Conservation (phyloP, 2,329 filamentous ascomycete genomes). For the Aspergillus tamarii region DNA sequence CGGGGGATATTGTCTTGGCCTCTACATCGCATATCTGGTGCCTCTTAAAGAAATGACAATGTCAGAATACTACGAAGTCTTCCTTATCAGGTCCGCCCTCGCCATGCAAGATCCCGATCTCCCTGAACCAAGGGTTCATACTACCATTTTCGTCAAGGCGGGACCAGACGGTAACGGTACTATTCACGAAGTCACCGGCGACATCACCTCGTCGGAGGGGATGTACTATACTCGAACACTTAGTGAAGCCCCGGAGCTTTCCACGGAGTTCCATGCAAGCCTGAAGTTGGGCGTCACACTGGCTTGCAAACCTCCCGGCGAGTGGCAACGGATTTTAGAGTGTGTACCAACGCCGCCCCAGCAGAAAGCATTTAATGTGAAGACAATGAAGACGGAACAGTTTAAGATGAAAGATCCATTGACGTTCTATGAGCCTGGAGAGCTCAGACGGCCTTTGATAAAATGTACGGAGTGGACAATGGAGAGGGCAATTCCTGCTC, state of each 20-base stretch:
- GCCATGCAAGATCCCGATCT: constrained; percentile 16
- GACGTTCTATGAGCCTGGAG: constrained; percentile 11
- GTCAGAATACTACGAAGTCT: constrained; percentile 4
- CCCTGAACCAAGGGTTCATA: constrained; percentile 13
- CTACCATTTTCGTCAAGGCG: constrained; percentile 16
- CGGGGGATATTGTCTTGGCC: no score
- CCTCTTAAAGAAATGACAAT: neutral
- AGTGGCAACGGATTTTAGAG: constrained; percentile 8
- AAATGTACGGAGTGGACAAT: constrained; percentile 23
- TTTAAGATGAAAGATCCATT: constrained; percentile 13
- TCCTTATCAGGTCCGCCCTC: constrained; percentile 9
- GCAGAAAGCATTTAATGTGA: constrained; percentile 18
- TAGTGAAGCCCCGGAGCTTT: neutral
- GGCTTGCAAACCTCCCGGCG: constrained; percentile 3
- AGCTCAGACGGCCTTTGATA: constrained; percentile 6
- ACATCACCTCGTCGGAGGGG: constrained; percentile 9
- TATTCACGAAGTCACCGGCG: constrained; percentile 17
- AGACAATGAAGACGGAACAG: constrained; percentile 17
- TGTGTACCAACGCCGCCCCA: constrained; percentile 12
- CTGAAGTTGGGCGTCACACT: constrained; percentile 9
- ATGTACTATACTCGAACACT: constrained; percentile 11
- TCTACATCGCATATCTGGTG: neutral
- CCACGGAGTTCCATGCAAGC: constrained; percentile 1
- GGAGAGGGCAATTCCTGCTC: constrained; percentile 15
- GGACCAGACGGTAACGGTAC: constrained; percentile 2